Evolutionary conservation across 108 stramenopile species (phyloP), one percentile per base, ranked within the genome.

Genomic region (Cylindrotheca fusiformis): DNA sequence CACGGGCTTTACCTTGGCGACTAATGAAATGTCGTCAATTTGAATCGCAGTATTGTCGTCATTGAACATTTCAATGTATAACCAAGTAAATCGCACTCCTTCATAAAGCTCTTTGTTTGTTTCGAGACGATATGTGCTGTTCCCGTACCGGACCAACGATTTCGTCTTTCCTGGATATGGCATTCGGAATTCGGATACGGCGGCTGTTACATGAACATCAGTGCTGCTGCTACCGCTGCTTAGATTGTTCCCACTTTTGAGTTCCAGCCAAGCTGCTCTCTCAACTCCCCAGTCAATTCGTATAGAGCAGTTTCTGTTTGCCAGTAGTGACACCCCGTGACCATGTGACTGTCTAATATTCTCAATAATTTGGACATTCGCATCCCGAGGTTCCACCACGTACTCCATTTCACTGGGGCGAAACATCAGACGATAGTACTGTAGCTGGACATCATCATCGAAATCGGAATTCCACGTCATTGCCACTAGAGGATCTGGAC

Each of bases 21-120:
- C 73, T 14, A 79, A 30, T 1, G 69, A 70, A 28, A 68, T 46
- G 25, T 52, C 45, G 32, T 46, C 17, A 28, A 78, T 48, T 17
- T 41, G 26, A 46, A 73, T 24, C n/a, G 26, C 30, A 4, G 26
- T 30, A 24, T 32, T 28, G 28, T n/a, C n/a, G 18, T 28, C 25
- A 28, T 31, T 5, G 8, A 60, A 49, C 30, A 66, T 56, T 14
- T 69, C 29, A 58, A 74, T 55, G 30, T 58, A 36, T 21, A 79
- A 19, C 41, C 50, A 79, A 8, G 72, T 70, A 57, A 51, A 79
- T 0, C 78, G 73, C 0, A 74, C 50, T 0, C 78, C 78, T 52
- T 79, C 78, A 60, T 79, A 79, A 19, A 79, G 45, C 18, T 79
- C 69, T 19, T 47, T 1, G 29, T 79, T 79, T 0, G 78, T 75